phyloP scores from a whole-genome alignment of 441 rosid species.

The Rhodomyrtus psidioides region DNA sequence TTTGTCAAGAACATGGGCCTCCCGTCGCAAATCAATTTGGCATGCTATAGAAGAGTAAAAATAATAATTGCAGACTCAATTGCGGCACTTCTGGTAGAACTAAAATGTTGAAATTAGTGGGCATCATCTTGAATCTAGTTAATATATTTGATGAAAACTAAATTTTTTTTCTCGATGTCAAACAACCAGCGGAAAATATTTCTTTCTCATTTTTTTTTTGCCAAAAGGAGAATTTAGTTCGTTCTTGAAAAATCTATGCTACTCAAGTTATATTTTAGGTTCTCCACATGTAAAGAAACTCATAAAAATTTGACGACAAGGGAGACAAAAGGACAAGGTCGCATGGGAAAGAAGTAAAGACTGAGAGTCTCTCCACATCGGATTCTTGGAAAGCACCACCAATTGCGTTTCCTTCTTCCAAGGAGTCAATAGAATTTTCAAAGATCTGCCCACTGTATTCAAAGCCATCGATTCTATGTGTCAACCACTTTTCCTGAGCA shows the following conservation, averaged over 20 bases:
- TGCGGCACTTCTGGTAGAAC: neutral
- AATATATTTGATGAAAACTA: neutral
- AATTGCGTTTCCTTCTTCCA: neutral
- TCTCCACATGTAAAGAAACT: neutral
- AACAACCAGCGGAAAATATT: neutral
- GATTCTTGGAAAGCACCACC: neutral
- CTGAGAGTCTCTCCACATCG: neutral
- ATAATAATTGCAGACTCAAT: neutral
- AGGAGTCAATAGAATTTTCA: neutral
- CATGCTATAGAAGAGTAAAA: neutral
- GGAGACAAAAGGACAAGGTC: neutral
- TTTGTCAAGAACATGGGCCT: neutral
- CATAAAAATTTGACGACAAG: neutral
- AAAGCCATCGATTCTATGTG: neutral
- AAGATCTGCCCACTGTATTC: neutral
- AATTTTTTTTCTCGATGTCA: accelerated
- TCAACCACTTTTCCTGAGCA: neutral
- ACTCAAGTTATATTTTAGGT: neutral
- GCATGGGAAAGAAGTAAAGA: neutral
- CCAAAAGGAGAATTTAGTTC: neutral
- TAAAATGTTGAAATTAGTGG: neutral
- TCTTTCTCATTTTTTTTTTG: neutral
- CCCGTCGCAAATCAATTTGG: neutral
- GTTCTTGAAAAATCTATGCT: neutral
- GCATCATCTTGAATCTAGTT: neutral